A percentile compares a stretch with the other conserved stretches of the same genome.
These are phyloP conservation scores for Candida railenensis DNA, from an alignment of 805 yeast genomes.

Conservation along the genomic window DNA sequence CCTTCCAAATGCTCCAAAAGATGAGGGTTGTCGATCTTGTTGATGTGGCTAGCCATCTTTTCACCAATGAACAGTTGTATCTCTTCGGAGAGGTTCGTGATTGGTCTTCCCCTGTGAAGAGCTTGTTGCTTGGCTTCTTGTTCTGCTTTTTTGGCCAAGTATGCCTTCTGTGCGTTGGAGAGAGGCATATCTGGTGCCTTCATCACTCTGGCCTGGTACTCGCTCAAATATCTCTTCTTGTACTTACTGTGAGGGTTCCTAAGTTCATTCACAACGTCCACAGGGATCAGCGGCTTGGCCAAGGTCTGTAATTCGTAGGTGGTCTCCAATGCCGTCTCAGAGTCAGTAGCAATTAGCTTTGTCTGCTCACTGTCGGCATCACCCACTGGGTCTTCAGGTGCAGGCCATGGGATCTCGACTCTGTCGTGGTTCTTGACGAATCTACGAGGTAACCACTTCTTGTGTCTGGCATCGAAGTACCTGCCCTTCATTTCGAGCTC, in stretches of 20 bases:
- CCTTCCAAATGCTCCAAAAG: constrained; percentile 39
- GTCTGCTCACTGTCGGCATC: constrained; percentile 26
- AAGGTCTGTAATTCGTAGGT: constrained; percentile 72
- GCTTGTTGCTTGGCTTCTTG: constrained; percentile 11
- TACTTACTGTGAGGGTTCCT: constrained; percentile 77
- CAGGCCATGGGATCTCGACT: constrained; percentile 87
- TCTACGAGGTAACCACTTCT: constrained; percentile 73
- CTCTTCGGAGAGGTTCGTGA: constrained; percentile 47
- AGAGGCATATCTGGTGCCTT: constrained; percentile 78
- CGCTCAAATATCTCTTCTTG: constrained; percentile 53
- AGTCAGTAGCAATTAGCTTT: constrained; percentile 48
- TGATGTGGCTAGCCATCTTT: constrained; percentile 42
- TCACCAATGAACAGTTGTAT: constrained; percentile 55
- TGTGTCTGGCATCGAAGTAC: constrained; percentile 73
- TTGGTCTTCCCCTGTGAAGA: constrained; percentile 33
- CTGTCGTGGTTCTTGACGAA: constrained; percentile 68
- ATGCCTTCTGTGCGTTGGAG: constrained; percentile 59
- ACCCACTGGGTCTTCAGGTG: constrained; percentile 55
- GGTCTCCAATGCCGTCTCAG: constrained; percentile 61
- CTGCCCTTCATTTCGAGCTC: constrained; percentile 64
- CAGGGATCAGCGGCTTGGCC: constrained; percentile 67
- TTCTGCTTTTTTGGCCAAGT: constrained; percentile 50
- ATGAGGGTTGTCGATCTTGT: constrained; percentile 32
- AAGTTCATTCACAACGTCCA: constrained; percentile 60
- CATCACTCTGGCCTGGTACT: constrained; percentile 59